Percentiles rank a stretch among this genome's conserved stretches.
phyloP scores from a whole-genome alignment of 441 rosid species.

The Rhodomyrtus psidioides region DNA sequence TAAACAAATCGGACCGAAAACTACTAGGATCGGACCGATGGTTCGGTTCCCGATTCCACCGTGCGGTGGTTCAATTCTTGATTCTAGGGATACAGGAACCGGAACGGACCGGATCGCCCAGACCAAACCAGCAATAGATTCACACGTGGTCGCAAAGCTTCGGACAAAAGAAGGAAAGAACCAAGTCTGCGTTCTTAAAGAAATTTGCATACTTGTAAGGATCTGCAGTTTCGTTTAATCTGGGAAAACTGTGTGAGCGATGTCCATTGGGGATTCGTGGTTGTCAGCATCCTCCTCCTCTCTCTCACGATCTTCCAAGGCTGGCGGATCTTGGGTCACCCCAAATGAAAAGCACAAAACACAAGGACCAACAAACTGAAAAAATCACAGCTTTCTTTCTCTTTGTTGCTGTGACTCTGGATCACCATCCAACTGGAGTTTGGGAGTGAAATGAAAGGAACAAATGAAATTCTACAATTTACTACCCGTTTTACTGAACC shows the following conservation, averaged over 20 bases:
- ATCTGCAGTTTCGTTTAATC: background rate
- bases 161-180: background rate
- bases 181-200: background rate
- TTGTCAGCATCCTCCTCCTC: background rate
- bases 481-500: no score
- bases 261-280: background rate
- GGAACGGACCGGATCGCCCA: no score
- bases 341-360: background rate
- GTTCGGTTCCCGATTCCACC: no score
- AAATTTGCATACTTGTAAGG: background rate
- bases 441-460: no score
- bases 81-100: no score
- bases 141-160: slow-evolving; percentile 18
- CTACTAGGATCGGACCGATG: no score
- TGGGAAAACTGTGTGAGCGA: background rate
- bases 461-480: no score
- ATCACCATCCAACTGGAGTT: no score
- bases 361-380: background rate
- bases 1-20: no score
- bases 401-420: background rate
- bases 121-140: background rate
- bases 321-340: slow-evolving; percentile 15
- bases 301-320: slow-evolving; percentile 1
- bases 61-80: no score
- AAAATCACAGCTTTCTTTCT: background rate